These are phyloP conservation scores for Nakazawaea populi DNA, from an alignment of 805 yeast genomes.

Conservation along the genomic window DNA sequence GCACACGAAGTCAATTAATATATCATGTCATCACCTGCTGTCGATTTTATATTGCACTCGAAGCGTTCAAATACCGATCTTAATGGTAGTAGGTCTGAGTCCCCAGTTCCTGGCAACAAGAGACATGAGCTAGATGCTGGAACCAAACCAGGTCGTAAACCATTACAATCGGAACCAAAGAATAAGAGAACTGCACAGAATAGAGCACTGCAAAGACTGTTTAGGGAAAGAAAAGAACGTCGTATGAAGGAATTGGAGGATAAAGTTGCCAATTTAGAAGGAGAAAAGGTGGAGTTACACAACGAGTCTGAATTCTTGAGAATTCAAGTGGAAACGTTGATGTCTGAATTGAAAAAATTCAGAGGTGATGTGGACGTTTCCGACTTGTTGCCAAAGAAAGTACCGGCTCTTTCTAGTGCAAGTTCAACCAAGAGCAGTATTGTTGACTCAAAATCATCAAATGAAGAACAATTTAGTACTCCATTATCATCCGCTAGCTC, in stretches of 20 bases:
- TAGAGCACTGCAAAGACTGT: slow-evolving; percentile 97
- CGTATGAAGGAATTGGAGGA: slow-evolving; percentile 83
- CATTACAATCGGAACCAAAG: slow-evolving; percentile 64
- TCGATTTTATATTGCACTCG: neutral
- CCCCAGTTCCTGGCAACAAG: slow-evolving; percentile 3
- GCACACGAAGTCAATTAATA: too few relatives aligned
- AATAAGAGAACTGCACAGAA: slow-evolving; percentile 93
- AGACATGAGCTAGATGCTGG: slow-evolving; percentile 8
- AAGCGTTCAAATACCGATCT: neutral
- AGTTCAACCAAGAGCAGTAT: neutral
- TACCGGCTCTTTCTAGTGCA: slow-evolving; percentile 3
- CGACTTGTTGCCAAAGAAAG: slow-evolving; percentile 10
- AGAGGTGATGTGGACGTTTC: slow-evolving; percentile 27
- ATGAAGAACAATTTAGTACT: neutral
- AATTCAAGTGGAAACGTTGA: slow-evolving; percentile 69
- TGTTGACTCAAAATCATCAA: neutral
- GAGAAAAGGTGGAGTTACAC: slow-evolving; percentile 58
- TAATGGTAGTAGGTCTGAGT: neutral
- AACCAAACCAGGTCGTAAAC: slow-evolving; percentile 75
- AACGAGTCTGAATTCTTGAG: slow-evolving; percentile 71
- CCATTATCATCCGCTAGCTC: slow-evolving; percentile 2
- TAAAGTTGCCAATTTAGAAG: slow-evolving; percentile 67
- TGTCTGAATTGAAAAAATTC: slow-evolving; percentile 62
- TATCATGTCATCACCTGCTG: neutral
- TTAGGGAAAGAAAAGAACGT: slow-evolving; percentile 86